Conservation (phyloP, 2,329 filamentous ascomycete species). For the Lachnellula cervina region DNA sequence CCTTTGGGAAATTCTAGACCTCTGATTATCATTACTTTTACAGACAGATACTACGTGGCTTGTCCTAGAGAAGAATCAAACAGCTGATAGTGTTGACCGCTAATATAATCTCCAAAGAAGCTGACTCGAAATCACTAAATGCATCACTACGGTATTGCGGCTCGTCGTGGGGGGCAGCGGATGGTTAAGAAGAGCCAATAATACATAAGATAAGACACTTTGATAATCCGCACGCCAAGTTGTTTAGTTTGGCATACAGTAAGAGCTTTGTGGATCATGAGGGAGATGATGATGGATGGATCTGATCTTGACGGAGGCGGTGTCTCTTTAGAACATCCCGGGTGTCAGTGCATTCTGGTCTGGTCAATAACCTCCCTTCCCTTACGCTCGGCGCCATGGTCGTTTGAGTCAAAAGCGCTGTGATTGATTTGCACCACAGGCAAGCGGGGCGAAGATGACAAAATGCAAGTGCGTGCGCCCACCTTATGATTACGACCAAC, state of each 20-base stretch:
- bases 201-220: not conserved
- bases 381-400: too few relatives aligned
- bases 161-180: not conserved
- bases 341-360: not conserved
- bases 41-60: not conserved
- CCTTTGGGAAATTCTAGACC: not conserved
- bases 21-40: not conserved
- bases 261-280: too few relatives aligned
- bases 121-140: not conserved
- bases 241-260: not conserved
- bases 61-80: not conserved
- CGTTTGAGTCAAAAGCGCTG: not conserved
- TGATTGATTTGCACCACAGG: not conserved
- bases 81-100: not conserved
- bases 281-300: too few relatives aligned
- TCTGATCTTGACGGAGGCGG: not conserved
- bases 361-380: too few relatives aligned
- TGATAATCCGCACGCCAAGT: not conserved
- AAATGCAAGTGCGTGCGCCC: not conserved
- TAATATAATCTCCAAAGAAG: not conserved
- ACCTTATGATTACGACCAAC: not conserved
- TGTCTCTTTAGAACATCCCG: not conserved
- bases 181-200: not conserved
- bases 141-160: too few relatives aligned
- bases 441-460: not conserved